Evolutionary conservation across 495 filamentous ascomycete species (phyloP).

Genomic region (Cladorrhinum samala): DNA sequence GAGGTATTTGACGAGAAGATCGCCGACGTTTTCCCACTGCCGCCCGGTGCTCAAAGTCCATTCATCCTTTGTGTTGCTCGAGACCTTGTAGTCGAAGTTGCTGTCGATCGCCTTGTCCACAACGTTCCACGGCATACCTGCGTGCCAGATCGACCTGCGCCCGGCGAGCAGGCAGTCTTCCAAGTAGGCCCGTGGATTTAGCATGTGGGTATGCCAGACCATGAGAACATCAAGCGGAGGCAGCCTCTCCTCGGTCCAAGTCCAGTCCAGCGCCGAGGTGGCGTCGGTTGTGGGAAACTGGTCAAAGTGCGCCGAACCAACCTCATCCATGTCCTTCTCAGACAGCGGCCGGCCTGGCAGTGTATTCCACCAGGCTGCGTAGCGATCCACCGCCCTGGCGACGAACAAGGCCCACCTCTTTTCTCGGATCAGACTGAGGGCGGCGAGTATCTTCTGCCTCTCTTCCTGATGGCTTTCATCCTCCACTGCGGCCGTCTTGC

Average conservation of each 20-base stretch:
- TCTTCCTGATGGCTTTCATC: conserved; percentile 10
- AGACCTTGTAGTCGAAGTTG: conserved; percentile 55
- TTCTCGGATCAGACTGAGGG: conserved; percentile 54
- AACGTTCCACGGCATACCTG: conserved; percentile 65
- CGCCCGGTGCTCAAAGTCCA: conserved; percentile 51
- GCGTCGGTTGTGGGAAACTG: conserved; percentile 14
- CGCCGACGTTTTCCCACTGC: conserved; percentile 55
- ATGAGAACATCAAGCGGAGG: conserved; percentile 63
- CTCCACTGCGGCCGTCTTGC: conserved; percentile 10
- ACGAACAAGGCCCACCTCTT: conserved; percentile 78
- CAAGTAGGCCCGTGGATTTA: conserved; percentile 71
- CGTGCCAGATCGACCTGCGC: conserved; percentile 53
- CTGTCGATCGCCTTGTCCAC: conserved; percentile 61
- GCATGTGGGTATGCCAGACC: conserved; percentile 85
- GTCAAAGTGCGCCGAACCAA: conserved; percentile 13
- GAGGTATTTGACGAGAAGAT: conserved; percentile 42
- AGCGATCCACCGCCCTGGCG: conserved; percentile 66
- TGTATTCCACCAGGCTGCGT: conserved; percentile 62
- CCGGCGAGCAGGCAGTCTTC: conserved; percentile 69
- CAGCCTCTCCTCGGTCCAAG: conserved; percentile 28
- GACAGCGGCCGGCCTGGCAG: conserved; percentile 27
- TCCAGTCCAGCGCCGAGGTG: conserved; percentile 18
- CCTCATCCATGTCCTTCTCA: conserved; percentile 26
- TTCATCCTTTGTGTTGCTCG: conserved; percentile 31
- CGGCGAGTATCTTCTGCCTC: conserved; percentile 24